Evolutionary conservation across 306 rosid genomes (phyloP).

Genomic region (Vigna hirtella): DNA sequence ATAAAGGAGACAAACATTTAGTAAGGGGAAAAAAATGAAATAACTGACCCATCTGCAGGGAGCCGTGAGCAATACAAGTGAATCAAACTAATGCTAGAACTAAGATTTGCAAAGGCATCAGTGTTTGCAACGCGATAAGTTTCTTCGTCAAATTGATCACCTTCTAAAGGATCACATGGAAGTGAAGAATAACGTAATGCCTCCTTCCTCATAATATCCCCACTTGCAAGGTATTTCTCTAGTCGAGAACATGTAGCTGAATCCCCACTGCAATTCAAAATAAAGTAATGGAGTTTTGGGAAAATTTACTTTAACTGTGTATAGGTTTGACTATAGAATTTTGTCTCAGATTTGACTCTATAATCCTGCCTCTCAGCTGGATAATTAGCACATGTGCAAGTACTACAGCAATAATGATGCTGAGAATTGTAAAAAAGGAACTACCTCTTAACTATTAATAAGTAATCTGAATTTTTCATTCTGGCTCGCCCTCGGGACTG

Average conservation of each 20-base stretch:
- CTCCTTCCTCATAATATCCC: slow-evolving; percentile 76
- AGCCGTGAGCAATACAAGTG: slow-evolving; percentile 87
- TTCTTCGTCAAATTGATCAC: slow-evolving; percentile 50
- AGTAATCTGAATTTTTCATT: slow-evolving; percentile 72
- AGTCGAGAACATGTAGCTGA: slow-evolving; percentile 60
- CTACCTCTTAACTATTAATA: slow-evolving; percentile 83
- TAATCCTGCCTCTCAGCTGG: slow-evolving; percentile 9
- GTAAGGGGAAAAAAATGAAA: slow-evolving; percentile 36
- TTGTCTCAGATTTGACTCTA: slow-evolving; percentile 11
- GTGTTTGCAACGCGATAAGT: slow-evolving; percentile 77
- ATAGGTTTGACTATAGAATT: slow-evolving; percentile 4
- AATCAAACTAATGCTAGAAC: slow-evolving; percentile 70
- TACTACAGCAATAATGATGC: neutral
- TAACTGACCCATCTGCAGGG: slow-evolving; percentile 85
- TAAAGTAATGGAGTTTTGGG: slow-evolving; percentile 7
- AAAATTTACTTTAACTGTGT: neutral
- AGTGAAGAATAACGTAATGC: slow-evolving; percentile 64
- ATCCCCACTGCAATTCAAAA: slow-evolving; percentile 70
- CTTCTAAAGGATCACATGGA: slow-evolving; percentile 60
- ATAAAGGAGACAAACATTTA: neutral
- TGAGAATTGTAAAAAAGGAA: neutral
- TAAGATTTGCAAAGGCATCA: slow-evolving; percentile 66
- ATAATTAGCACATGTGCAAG: slow-evolving; percentile 7
- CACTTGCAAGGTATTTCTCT: slow-evolving; percentile 66
- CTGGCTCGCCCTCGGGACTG: slow-evolving; percentile 97